Evolutionary conservation across 192 early-diverging fungal species (phyloP).

Genomic region (Funneliformis mosseae): DNA sequence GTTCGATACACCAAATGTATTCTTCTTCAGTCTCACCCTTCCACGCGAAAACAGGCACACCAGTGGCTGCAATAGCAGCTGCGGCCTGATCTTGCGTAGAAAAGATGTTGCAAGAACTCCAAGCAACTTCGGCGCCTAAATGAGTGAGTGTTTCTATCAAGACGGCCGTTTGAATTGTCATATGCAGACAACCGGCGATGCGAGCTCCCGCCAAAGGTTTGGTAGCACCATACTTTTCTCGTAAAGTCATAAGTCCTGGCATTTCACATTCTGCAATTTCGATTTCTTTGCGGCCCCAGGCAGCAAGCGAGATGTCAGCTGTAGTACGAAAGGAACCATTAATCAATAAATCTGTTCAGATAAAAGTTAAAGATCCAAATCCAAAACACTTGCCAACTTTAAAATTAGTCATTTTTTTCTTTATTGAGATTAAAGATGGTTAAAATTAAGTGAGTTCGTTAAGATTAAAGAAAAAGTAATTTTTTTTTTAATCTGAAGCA

Average conservation of each 20-base stretch:
- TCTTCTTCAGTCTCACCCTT: constrained; percentile 99
- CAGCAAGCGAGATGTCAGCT: constrained; percentile 58
- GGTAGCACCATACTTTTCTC: constrained; percentile 86
- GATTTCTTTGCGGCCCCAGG: constrained; percentile 97
- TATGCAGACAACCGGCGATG: constrained; percentile 97
- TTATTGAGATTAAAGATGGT: too few species aligned
- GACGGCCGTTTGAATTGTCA: constrained; percentile 99
- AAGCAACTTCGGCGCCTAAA: constrained; percentile 92
- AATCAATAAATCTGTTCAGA: not conserved
- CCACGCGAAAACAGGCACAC: constrained; percentile 98
- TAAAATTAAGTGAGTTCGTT: too few species aligned
- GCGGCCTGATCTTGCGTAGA: constrained; percentile 99
- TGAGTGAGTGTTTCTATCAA: constrained; percentile 95
- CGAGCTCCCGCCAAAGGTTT: constrained; percentile 94
- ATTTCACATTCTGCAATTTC: constrained; percentile 97
- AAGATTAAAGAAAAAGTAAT: too few species aligned
- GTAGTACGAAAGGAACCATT: not conserved
- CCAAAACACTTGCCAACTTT: not conserved
- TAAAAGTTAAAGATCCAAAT: not conserved
- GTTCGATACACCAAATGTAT: constrained; percentile 99
- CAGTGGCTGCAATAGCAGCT: constrained; percentile 94
- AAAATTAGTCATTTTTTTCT: constrained; percentile 1
- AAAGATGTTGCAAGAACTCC: constrained; percentile 78
- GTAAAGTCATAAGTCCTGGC: constrained; percentile 96
- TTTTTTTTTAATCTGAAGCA: too few species aligned